Evolutionary conservation across 164 flowering plant genomes (phyloP), one percentile per base, ranked within the genome.

Genomic region (Liriodendron chinense): DNA sequence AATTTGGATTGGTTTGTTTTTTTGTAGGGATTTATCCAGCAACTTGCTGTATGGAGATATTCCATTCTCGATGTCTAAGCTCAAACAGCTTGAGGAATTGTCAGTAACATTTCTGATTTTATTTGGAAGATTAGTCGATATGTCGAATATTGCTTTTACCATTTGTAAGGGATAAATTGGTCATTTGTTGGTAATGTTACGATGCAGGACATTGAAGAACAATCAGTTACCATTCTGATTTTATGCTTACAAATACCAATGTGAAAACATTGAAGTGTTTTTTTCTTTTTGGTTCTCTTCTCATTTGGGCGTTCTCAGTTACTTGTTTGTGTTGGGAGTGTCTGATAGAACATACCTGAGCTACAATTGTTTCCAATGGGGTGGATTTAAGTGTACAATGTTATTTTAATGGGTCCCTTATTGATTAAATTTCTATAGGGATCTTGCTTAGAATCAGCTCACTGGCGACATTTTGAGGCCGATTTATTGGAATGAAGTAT

Each of bases 401-500:
- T n/a, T n/a, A n/a, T n/a, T n/a, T n/a, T n/a, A n/a, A n/a, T n/a
- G n/a, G n/a, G n/a, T n/a, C n/a, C n/a, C n/a, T n/a, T 70, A 18
- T 28, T 70, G 14, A 1, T 63, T n/a, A 2, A n/a, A n/a, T n/a
- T n/a, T n/a, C n/a, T n/a, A n/a, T n/a, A n/a, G n/a, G n/a, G n/a
- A n/a, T n/a, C n/a, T 94, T 80, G 98, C 98, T 20, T 80, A 80
- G 62, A 94, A 93, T 81, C 92, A 85, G 85, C 89, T 94, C 9
- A 83, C 85, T 0, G 97, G 97, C 22, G 97, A 94, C 72, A 91
- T 94, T 62, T 97, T 97, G 5, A 87, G 96, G 75, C 80, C 93
- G 25, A 84, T 94, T 21, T 94, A 93, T 70, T 91, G 98, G 97
- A 91, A n/a, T n/a, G n/a, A n/a, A n/a, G n/a, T n/a, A n/a, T n/a